A percentile compares a stretch with the other conserved stretches of the same genome.
Evolutionary conservation across 1,139 yeast species (phyloP).

Genomic region (Kodamaea sp.): DNA sequence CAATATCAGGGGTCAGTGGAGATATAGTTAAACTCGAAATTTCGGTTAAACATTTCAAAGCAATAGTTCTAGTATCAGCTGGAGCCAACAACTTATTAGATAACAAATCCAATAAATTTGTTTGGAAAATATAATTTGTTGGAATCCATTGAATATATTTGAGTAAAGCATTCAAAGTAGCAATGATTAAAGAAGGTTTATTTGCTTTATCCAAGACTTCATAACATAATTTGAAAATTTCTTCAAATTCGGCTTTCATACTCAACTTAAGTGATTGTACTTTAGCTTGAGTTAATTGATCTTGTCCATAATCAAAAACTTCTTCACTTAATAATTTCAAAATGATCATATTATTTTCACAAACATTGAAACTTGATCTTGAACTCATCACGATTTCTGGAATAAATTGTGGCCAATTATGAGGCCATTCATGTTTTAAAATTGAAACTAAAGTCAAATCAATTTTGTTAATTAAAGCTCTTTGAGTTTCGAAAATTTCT

Average conservation of each 20-base stretch:
- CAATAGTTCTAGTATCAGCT: conserved; percentile 74
- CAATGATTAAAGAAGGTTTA: conserved; percentile 74
- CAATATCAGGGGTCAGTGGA: conserved; percentile 54
- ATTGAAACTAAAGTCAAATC: conserved; percentile 92
- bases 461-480: conserved; percentile 85
- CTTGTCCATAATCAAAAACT: conserved; percentile 90
- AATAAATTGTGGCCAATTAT: conserved; percentile 94
- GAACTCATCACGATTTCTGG: conserved; percentile 89
- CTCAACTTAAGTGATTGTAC: conserved; percentile 76
- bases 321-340: conserved; percentile 88
- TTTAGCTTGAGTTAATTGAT: conserved; percentile 95
- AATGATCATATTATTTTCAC: conserved; percentile 96
- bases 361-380: conserved; percentile 82
- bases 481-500: conserved; percentile 65
- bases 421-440: conserved; percentile 98
- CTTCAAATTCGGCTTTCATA: conserved; percentile 88
- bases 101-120: conserved; percentile 69
- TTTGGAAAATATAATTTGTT: conserved; percentile 80
- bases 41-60: conserved; percentile 91
- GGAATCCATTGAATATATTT: conserved; percentile 96
- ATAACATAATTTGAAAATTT: conserved; percentile 86
- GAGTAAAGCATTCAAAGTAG: conserved; percentile 79
- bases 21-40: conserved; percentile 56
- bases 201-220: conserved; percentile 88
- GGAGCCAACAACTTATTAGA: conserved; percentile 75